Percentiles rank a stretch among this genome's conserved stretches.
phyloP scores from a whole-genome alignment of 108 stramenopile genomes.

The Cyclotella cryptica region DNA sequence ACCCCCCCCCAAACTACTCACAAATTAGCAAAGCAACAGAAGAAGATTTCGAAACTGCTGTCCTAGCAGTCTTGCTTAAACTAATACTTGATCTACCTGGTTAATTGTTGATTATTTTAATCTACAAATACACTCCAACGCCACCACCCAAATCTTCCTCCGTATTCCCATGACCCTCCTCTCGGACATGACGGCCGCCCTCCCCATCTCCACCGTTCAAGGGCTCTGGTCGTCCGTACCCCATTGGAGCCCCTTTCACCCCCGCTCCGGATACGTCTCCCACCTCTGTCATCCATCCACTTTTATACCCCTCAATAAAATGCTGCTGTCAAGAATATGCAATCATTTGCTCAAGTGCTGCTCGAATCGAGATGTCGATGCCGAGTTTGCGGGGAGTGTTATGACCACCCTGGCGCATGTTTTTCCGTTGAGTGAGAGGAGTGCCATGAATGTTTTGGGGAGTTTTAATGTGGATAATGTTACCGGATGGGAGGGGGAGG shows the following conservation, averaged over 20 bases:
- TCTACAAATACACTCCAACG: too few species aligned
- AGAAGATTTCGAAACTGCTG: too few species aligned
- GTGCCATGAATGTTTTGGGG: slow-evolving; percentile 78
- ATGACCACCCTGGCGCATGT: slow-evolving; percentile 61
- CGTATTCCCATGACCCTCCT: slow-evolving; percentile 1
- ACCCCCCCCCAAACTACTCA: too few species aligned
- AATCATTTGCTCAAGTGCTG: slow-evolving; percentile 62
- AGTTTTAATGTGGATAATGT: slow-evolving; percentile 57
- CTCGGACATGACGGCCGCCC: background rate
- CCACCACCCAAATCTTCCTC: background rate
- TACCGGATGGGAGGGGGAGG: slow-evolving; percentile 26
- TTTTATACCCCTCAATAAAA: slow-evolving; percentile 35
- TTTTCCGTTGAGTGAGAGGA: slow-evolving; percentile 79
- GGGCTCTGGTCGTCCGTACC: slow-evolving; percentile 11
- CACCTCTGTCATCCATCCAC: slow-evolving; percentile 48
- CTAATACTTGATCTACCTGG: too few species aligned
- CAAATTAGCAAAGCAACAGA: too few species aligned
- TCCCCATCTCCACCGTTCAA: slow-evolving; percentile 1
- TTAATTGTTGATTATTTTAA: too few species aligned
- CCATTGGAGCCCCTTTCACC: slow-evolving; percentile 38
- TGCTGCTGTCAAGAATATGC: slow-evolving; percentile 65
- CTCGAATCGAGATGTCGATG: slow-evolving; percentile 29
- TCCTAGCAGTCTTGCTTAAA: too few species aligned
- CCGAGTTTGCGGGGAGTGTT: slow-evolving; percentile 73
- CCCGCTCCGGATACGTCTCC: slow-evolving; percentile 35